phyloP scores from a whole-genome alignment of 2,329 filamentous ascomycete species.

The Hypoxylon sp. region DNA sequence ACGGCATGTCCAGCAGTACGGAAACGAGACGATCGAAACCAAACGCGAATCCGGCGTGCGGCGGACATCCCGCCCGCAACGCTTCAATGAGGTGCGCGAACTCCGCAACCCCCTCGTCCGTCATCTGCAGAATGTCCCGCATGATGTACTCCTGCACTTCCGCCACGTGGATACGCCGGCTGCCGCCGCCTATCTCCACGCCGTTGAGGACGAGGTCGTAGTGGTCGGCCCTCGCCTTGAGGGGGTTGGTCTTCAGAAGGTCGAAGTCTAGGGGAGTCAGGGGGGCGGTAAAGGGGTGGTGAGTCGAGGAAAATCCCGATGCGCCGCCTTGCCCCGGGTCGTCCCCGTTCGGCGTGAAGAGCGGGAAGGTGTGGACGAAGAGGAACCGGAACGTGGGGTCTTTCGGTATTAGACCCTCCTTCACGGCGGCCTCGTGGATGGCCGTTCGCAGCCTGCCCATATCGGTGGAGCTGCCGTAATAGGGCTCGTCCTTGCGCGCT shows the following conservation, averaged over 20 bases:
- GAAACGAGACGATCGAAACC: constrained; percentile 91
- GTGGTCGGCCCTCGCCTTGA: constrained; percentile 82
- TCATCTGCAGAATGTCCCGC: constrained; percentile 84
- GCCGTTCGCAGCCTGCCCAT: constrained; percentile 79
- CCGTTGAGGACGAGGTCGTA: constrained; percentile 98
- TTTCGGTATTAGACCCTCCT: constrained; percentile 65
- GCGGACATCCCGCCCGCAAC: constrained; percentile 86
- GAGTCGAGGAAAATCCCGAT: constrained; percentile 85
- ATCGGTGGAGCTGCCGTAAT: constrained; percentile 75
- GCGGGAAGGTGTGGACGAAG: constrained; percentile 92
- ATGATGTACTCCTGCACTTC: constrained; percentile 87
- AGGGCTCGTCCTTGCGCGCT: constrained; percentile 74
- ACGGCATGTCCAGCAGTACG: constrained; percentile 79
- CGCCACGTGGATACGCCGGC: constrained; percentile 88
- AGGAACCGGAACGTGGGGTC: constrained; percentile 72
- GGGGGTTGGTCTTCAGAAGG: constrained; percentile 76
- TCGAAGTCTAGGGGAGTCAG: constrained; percentile 78
- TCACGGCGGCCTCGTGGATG: constrained; percentile 76
- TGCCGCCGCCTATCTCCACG: constrained; percentile 92
- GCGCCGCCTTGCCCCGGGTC: constrained; percentile 84
- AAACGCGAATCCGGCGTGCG: constrained; percentile 92
- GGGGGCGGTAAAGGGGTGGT: constrained; percentile 96
- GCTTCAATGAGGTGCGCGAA: constrained; percentile 89
- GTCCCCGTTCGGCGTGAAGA: constrained; percentile 78
- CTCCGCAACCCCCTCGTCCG: constrained; percentile 75